Evolutionary conservation across 192 early-diverging fungal genomes (phyloP), one percentile per base, ranked within the genome.

Genomic region (Funneliformis mosseae): DNA sequence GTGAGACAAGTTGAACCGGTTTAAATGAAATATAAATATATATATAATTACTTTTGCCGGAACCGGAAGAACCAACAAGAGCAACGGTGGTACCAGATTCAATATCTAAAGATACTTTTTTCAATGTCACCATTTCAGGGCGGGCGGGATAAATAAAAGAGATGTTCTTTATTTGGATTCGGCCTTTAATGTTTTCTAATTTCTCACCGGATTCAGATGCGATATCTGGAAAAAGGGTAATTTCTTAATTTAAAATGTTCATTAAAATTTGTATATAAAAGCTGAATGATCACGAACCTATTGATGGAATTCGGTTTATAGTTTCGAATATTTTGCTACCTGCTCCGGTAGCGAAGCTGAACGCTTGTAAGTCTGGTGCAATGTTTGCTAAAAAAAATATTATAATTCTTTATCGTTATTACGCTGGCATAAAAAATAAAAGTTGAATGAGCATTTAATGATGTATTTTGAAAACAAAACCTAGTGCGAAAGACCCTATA

Each of bases 61-160:
- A 95, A 25, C 95, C 95, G 3, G 92, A 93, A 25, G 91, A 83
- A 16, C 96, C 96, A 11, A 96, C 95, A 61, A 97, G 82, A 14
- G 96, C 96, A 39, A 97, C 89, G 25, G 95, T 97, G 79, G 87
- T 82, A 39, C 93, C 93, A 25, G 93, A 81, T 8, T 80, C 67
- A 14, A 85, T 87, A 23, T 61, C 70, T 28, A 91, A 75, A n/a
- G 70, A 83, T 74, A 92, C 76, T 12, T 88, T 90, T 66, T 85
- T 86, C 61, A 94, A 84, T 63, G 91, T 91, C 8, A 84, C 72
- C 2, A 88, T 84, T 9, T 87, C 82, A 4, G 87, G 85, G 10
- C 92, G 86, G 5, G 91, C 86, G 41, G 92, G 92, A 76, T 93
- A 93, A 33, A 89, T 76, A 82, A 93, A 93, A 28, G 84, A 79